Evolutionary conservation across 768 basidiomycete genomes (phyloP).

Genomic region (Floccularia luteovirens): DNA sequence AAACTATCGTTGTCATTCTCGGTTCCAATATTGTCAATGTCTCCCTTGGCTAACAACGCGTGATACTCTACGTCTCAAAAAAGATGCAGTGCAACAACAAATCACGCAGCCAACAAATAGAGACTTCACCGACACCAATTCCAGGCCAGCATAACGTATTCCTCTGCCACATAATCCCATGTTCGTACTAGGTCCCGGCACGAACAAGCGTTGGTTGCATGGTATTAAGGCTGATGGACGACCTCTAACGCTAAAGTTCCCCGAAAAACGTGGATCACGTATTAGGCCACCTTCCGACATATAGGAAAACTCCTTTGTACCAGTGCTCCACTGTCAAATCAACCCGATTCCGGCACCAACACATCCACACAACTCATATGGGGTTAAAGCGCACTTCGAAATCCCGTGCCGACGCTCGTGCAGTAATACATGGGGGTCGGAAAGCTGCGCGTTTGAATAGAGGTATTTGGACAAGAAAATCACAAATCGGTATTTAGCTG

Average conservation of each 20-base stretch:
- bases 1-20: conserved; percentile 73
- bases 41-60: conserved; percentile 68
- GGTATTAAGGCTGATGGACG: conserved; percentile 74
- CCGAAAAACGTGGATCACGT: conserved; percentile 56
- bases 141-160: conserved; percentile 52
- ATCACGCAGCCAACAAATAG: background rate
- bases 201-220: conserved; percentile 72
- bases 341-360: conserved; percentile 29
- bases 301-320: conserved; percentile 78
- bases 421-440: conserved; percentile 41
- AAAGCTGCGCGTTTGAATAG: conserved; percentile 43
- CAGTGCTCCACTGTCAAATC: too few relatives aligned
- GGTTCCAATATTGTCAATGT: conserved; percentile 76
- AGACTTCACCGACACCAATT: background rate
- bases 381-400: conserved; percentile 70
- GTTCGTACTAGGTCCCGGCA: conserved; percentile 71
- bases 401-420: conserved; percentile 40
- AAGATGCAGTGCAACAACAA: conserved; percentile 23
- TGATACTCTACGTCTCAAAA: conserved; percentile 65
- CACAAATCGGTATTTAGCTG: conserved; percentile 63
- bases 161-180: conserved; percentile 76
- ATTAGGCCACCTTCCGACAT: conserved; percentile 75
- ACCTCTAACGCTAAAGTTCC: conserved; percentile 39
- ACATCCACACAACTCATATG: too few relatives aligned
- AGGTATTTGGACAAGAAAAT: conserved; percentile 74